Evolutionary conservation across 805 yeast genomes (phyloP).

Genomic region (Vanderwaltozyma verrucispora): DNA sequence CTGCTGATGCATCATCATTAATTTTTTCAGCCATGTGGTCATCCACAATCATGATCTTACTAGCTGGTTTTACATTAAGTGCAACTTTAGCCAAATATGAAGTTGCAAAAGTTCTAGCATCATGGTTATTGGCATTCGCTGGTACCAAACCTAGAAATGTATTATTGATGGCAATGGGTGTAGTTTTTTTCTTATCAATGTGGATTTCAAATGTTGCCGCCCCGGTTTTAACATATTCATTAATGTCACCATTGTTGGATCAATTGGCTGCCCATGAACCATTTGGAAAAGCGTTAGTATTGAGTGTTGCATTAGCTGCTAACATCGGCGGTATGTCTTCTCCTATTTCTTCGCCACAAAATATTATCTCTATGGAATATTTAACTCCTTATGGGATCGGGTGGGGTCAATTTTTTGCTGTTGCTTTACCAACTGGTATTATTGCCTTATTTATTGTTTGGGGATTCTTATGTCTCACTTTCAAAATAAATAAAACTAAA

Average conservation of each 20-base stretch:
- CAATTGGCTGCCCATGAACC: constrained; percentile 68
- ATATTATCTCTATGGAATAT: constrained; percentile 76
- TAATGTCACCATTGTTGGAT: constrained; percentile 76
- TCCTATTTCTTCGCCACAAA: constrained; percentile 94
- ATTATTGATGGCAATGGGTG: constrained; percentile 69
- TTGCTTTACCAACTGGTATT: constrained; percentile 72
- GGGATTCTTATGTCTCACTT: constrained; percentile 51
- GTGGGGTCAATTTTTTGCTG: constrained; percentile 91
- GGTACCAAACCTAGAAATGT: constrained; percentile 78
- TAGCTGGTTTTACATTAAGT: constrained; percentile 90
- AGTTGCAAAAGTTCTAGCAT: constrained; percentile 82
- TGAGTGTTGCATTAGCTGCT: constrained; percentile 88
- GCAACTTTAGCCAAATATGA: constrained; percentile 88
- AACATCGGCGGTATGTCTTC: constrained; percentile 95
- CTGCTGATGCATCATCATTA: constrained; percentile 54
- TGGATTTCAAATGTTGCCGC: constrained; percentile 97
- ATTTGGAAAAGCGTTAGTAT: constrained; percentile 71
- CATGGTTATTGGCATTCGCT: constrained; percentile 64
- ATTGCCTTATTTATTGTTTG: constrained; percentile 56
- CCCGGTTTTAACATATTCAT: constrained; percentile 82
- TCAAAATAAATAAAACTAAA: constrained; percentile 39
- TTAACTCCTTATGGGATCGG: constrained; percentile 55
- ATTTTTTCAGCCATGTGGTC: constrained; percentile 88
- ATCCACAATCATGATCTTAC: constrained; percentile 75
- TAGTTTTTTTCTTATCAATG: constrained; percentile 78